Conservation (phyloP, 805 yeast genomes). For the Candida manassasensis region DNA sequence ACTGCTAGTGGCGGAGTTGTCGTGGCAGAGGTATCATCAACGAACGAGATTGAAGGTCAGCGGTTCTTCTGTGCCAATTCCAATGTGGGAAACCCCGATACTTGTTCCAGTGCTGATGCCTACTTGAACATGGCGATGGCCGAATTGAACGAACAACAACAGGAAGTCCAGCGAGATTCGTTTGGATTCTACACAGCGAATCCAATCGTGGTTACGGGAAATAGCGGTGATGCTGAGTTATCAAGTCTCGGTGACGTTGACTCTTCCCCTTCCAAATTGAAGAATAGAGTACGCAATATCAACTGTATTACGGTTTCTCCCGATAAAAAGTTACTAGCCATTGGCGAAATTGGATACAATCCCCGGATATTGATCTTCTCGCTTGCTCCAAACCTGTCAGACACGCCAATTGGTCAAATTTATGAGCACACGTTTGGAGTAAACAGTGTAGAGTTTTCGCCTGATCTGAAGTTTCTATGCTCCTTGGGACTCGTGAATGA, state of each 20-base stretch:
- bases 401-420: constrained; percentile 49
- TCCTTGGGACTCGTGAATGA: constrained; percentile 68
- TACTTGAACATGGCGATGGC: constrained; percentile 22
- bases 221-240: constrained; percentile 6
- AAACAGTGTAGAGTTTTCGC: constrained; percentile 50
- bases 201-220: constrained; percentile 22
- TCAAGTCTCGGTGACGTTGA: constrained; percentile 4
- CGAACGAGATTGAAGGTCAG: constrained; percentile 25
- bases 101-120: constrained; percentile 12
- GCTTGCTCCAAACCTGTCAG: constrained; percentile 43
- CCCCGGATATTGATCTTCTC: constrained; percentile 63
- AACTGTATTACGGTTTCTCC: constrained; percentile 58
- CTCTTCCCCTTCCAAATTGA: constrained; percentile 20
- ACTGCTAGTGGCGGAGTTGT: constrained; percentile 60
- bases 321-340: constrained; percentile 49
- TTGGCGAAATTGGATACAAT: constrained; percentile 67
- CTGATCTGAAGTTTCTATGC: constrained; percentile 50
- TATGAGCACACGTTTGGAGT: constrained; percentile 67
- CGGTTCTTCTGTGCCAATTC: constrained; percentile 50
- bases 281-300: constrained; percentile 46
- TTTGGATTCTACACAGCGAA: constrained; percentile 33
- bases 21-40: constrained; percentile 29
- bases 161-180: constrained; percentile 20
- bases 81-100: constrained; percentile 2
- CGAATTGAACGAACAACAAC: constrained; percentile 8